Evolutionary conservation across 176 grass and related monocot species (phyloP).

Genomic region (Dendrocalamus sinicus): DNA sequence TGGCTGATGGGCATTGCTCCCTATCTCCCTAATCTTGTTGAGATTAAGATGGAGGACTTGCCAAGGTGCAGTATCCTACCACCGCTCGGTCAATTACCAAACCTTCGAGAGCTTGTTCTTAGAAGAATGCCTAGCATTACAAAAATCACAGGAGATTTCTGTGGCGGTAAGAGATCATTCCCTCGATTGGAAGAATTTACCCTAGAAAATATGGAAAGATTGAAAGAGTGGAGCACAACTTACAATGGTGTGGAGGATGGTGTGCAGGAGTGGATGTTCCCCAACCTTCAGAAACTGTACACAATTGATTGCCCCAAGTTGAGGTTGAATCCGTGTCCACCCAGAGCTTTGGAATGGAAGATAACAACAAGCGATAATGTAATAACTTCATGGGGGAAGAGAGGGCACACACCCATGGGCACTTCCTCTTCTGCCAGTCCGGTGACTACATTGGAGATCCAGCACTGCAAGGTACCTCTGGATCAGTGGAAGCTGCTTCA

Average conservation of each 20-base stretch:
- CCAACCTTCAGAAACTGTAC: rapidly evolving
- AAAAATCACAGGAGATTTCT: background rate
- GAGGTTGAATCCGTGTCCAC: background rate
- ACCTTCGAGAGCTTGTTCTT: background rate
- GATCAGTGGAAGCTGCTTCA: background rate
- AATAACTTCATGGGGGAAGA: too few species aligned
- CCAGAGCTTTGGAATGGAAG: too few species aligned
- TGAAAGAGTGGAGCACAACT: conserved; percentile 15
- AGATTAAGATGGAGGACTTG: rapidly evolving
- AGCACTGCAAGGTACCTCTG: background rate
- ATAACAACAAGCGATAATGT: too few species aligned
- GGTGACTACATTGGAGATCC: background rate
- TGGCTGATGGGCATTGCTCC: background rate
- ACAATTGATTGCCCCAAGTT: rapidly evolving
- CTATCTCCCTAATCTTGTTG: background rate
- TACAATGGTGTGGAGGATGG: background rate
- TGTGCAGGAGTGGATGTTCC: background rate
- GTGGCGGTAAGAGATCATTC: background rate
- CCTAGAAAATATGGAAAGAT: background rate
- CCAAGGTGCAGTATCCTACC: background rate
- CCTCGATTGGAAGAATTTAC: background rate
- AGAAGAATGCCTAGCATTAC: background rate
- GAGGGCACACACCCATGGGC: too few species aligned
- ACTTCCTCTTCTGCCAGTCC: background rate
- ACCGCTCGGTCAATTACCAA: conserved; percentile 6